Evolutionary conservation across 2,329 filamentous ascomycete species (phyloP), one percentile per base, ranked within the genome.

Genomic region (Westerdykella ornata): DNA sequence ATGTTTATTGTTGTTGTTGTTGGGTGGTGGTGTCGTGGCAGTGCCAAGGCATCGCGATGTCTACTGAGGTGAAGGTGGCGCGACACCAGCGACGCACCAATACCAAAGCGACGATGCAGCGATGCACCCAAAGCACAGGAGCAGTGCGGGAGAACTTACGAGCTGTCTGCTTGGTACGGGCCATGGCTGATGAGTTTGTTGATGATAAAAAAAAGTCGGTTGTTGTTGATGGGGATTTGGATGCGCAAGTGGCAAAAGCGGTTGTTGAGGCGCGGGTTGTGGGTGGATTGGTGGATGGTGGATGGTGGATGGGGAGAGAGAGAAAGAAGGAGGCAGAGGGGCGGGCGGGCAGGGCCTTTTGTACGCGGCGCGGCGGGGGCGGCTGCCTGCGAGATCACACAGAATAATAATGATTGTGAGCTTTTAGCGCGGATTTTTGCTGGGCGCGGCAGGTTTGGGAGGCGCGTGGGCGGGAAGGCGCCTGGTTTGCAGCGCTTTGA

Each of bases 161-260:
- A 60, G 72, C 72, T 54, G 72, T 75, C 63, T 75, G 72, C 71
- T 75, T 75, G 57, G 72, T 75, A 53, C 72, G 72, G 53, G 72
- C 72, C 72, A 75, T 75, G 57, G 57, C 41, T 49, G 43, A 44
- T 35, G 35, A 37, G 57, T 54, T 42, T 43, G 51, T 49, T 55
- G 53, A 41, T 47, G 41, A 46, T 51, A 41, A 11, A 26, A 26
- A 49, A 45, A 43, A 44, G 34, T 34, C n/a, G n/a, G n/a, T n/a
- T n/a, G 38, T 58, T 53, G 51, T 42, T 43, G 50, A 51, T 55
- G 53, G 41, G 48, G 41, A 45, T 50, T 42, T 51, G 51, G 51
- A 52, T 58, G 51, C 42, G 48, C 37, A 16, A 32, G 17, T 16
- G 35, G 19, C 12, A 11, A 48, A 42, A 46, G 40, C 43, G 42